Evolutionary conservation across 1,284 basidiomycete genomes (phyloP).

Genomic region (Chalciporus sp.): DNA sequence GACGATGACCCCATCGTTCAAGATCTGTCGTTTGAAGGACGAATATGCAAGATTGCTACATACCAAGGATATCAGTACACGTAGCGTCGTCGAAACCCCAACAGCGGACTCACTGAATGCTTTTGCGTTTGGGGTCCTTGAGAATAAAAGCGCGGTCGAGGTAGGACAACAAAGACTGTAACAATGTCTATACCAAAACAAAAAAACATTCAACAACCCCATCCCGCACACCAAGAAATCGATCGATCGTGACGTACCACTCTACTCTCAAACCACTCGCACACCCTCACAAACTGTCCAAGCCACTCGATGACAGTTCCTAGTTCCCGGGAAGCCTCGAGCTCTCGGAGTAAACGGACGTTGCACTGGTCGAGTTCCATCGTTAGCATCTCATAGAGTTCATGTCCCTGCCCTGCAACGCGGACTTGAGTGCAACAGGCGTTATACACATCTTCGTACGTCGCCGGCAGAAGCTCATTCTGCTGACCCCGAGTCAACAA

Average conservation of each 20-base stretch:
- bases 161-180: conserved; percentile 62
- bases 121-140: conserved; percentile 36
- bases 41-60: conserved; percentile 55
- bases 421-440: conserved; percentile 58
- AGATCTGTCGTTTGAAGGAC: conserved; percentile 53
- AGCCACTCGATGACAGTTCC: conserved; percentile 50
- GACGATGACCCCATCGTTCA: conserved; percentile 49
- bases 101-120: conserved; percentile 43
- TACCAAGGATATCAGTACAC: not conserved
- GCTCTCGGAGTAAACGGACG: conserved; percentile 38
- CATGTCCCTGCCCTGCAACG: conserved; percentile 52
- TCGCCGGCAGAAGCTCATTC: conserved; percentile 40
- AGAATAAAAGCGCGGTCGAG: conserved; percentile 61
- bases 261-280: conserved; percentile 63
- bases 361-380: conserved; percentile 57
- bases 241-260: conserved; percentile 48
- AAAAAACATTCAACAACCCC: not conserved
- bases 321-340: conserved; percentile 31
- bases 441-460: conserved; percentile 58
- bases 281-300: conserved; percentile 49
- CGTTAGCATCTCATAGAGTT: conserved; percentile 53
- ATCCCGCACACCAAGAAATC: not conserved
- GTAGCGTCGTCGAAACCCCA: not conserved
- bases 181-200: conserved; percentile 41
- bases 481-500: conserved; percentile 42